Percentiles rank a stretch among this genome's conserved stretches.
Evolutionary conservation across 2,329 filamentous ascomycete species (phyloP).

Genomic region (Penicillium brasilianum): DNA sequence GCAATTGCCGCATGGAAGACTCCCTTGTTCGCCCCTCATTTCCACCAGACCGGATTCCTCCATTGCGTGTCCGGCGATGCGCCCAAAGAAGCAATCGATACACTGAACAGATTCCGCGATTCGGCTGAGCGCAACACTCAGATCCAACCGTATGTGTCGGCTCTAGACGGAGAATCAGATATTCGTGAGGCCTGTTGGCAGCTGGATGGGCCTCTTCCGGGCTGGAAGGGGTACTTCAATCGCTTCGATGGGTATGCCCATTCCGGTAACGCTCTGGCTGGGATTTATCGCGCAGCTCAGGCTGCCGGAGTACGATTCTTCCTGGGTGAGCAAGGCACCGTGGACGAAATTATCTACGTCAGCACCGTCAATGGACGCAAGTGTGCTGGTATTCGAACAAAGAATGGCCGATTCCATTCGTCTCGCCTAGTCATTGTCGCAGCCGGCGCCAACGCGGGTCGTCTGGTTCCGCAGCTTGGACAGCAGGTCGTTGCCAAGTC

Average conservation of each 20-base stretch:
- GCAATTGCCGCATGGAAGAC: slow-evolving; percentile 60
- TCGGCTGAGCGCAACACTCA: slow-evolving; percentile 39
- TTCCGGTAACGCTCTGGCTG: slow-evolving; percentile 57
- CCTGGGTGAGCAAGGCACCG: slow-evolving; percentile 49
- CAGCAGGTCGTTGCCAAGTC: slow-evolving; percentile 60
- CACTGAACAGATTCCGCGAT: slow-evolving; percentile 52
- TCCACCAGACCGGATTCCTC: slow-evolving; percentile 58
- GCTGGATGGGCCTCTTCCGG: slow-evolving; percentile 54
- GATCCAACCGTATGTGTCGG: slow-evolving; percentile 49
- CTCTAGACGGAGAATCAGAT: slow-evolving; percentile 45
- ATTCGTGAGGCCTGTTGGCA: slow-evolving; percentile 55
- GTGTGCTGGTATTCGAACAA: slow-evolving; percentile 45
- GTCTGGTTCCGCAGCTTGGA: slow-evolving; percentile 57
- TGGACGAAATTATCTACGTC: slow-evolving; percentile 48
- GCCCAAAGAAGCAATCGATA: slow-evolving; percentile 54
- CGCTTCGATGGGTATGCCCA: slow-evolving; percentile 63
- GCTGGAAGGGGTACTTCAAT: slow-evolving; percentile 66
- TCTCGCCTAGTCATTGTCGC: slow-evolving; percentile 57
- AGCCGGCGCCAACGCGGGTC: slow-evolving; percentile 56
- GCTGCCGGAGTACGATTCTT: slow-evolving; percentile 50
- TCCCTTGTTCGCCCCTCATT: slow-evolving; percentile 60
- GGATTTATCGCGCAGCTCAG: slow-evolving; percentile 52
- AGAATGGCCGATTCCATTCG: slow-evolving; percentile 45
- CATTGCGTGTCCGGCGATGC: slow-evolving; percentile 57
- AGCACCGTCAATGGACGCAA: slow-evolving; percentile 22